Evolutionary conservation across 2,329 filamentous ascomycete genomes (phyloP), one percentile per base, ranked within the genome.

Genomic region (Fusarium nematophilum): DNA sequence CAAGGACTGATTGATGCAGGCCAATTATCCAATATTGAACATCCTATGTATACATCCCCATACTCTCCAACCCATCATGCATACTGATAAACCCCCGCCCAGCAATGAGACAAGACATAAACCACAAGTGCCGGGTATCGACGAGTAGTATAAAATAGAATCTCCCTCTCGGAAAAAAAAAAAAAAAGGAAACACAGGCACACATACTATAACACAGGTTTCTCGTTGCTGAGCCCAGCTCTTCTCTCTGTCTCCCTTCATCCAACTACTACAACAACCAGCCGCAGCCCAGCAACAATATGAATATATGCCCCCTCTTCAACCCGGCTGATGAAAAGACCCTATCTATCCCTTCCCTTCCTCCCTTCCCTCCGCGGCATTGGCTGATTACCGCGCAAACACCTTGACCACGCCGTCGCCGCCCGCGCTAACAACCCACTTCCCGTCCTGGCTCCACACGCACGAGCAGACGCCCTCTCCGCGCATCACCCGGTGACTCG

Each of bases 341-440:
- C 59, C 15, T 26, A 44, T 33, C 29, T 33, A 45, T 48, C 18
- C 36, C 23, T 30, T 27, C 54, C 45, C 42, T 17, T 26, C 39
- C 33, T 37, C 38, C 27, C 33, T 49, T 52, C 43, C 29, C 39
- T 43, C 27, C 27, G 34, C 59, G 37, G 29, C 45, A 29, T 45
- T 40, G 46, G 21, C 21, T 43, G 54, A 60, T 62, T 73, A 87
- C 53, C 86, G 80, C 51, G 86, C 83, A 79, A 88, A 98, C 53
- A 98, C 93, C 81, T 98, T 98, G 59, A 97, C 94, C 29, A 97
- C 90, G 6, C 95, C 95, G 74, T 99, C 95, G 10, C 95, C 95
- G 33, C 95, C 95, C 30, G 90, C 94, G 68, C 92, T 96, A 53
- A 98, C 92, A 30, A 99, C 93, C 85, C 95, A 95, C 65, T 93